Base-by-base conservation (phyloP, 225 moss, liverwort and hornwort genomes). In the Marchantia paleacea region DNA sequence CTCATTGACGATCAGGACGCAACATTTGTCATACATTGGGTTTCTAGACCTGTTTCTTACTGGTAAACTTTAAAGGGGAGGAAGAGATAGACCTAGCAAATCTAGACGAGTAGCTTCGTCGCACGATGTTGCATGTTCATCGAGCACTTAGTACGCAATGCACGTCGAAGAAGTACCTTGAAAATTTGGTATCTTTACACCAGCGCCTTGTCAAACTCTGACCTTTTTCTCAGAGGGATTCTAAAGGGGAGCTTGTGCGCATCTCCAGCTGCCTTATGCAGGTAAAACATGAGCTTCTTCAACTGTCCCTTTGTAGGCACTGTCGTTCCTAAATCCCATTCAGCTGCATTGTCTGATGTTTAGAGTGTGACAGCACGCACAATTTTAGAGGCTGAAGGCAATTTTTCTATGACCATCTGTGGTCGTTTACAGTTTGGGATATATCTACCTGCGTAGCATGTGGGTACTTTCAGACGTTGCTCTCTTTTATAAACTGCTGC, bases 221-320 rank as follows among this genome's bases (percentile, higher is more conserved):
- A 62, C n/a, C n/a, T 24, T n/a, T 60, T 62, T 3, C n/a, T 62
- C 68, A 84, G 84, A 52, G 54, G 71, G 71, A 80, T 10, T 60
- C 80, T 13, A 84, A 80, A 71, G 72, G 22, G 63, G 84, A 84
- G 76, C 80, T 84, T 13, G 80, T 80, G 63, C 71, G 65, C 29
- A 69, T 81, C 18, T 77, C 84, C 70, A 81, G 77, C 58, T 47
- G 65, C 12, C 63, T 84, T 22, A 81, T 84, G 84, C 77, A 84
- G 80, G 84, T 80, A 77, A 10, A 55, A 8, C 50, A 12, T 6
- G 15, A 74, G 12, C 12, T 53, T 73, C 26, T 71, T 72, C 50
- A 10, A 2, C 47, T 24, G 69, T 51, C 50, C 0, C 39, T 50
- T 24, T 19, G 1, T 72, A 22, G 51, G n/a, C 24, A 22, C 9